These are phyloP conservation scores for Penicillium corylophilum DNA, from an alignment of 2,329 filamentous ascomycete genomes.

Conservation along the genomic window DNA sequence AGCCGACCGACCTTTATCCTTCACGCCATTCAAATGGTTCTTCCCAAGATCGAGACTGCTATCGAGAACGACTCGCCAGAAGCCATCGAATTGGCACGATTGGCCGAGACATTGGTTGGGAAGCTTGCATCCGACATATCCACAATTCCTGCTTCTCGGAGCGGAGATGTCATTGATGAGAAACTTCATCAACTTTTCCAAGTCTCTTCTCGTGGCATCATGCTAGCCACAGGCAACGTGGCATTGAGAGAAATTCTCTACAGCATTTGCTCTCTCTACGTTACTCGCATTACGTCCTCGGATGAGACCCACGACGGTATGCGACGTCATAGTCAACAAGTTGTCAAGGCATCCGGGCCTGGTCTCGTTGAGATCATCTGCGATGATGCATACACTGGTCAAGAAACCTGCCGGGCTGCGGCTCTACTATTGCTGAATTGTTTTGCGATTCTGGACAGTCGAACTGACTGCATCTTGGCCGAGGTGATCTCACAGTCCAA, in stretches of 20 bases:
- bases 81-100: conserved; percentile 71
- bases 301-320: conserved; percentile 51
- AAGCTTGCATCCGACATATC: conserved; percentile 40
- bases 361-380: conserved; percentile 82
- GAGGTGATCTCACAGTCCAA: conserved; percentile 81
- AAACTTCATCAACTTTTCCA: conserved; percentile 91
- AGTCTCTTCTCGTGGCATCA: conserved; percentile 75
- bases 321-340: conserved; percentile 59
- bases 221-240: conserved; percentile 68
- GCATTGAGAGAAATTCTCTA: conserved; percentile 83
- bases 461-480: conserved; percentile 72
- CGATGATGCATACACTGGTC: conserved; percentile 87
- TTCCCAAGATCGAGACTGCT: conserved; percentile 81
- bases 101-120: conserved; percentile 66
- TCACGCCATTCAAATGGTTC: conserved; percentile 79
- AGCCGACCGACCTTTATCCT: conserved; percentile 76
- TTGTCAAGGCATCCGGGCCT: conserved; percentile 76
- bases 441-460: conserved; percentile 69
- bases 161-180: conserved; percentile 75
- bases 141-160: conserved; percentile 44
- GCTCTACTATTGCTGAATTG: conserved; percentile 81
- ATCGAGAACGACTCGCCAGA: conserved; percentile 67
- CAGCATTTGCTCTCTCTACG: conserved; percentile 83
- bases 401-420: conserved; percentile 77
- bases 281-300: conserved; percentile 62